Conservation (phyloP, 2,329 filamentous ascomycete genomes). For the Aspergillus novoparasiticus region DNA sequence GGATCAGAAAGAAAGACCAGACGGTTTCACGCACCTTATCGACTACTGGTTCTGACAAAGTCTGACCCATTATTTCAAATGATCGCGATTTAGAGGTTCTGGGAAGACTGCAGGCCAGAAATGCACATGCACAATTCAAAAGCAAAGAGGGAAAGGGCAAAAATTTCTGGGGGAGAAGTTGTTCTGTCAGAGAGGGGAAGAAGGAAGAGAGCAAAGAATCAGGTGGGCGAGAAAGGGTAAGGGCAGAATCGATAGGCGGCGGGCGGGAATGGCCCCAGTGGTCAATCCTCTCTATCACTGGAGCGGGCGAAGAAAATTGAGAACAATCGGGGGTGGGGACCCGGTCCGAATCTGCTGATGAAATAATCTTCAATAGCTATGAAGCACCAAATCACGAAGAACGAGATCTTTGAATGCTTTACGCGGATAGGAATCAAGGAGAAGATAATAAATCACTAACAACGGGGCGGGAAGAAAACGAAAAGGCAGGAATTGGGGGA, state of each 20-base stretch:
- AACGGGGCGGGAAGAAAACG: background rate
- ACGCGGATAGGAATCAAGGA: background rate
- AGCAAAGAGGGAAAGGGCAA: constrained; percentile 5
- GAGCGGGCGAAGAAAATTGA: background rate
- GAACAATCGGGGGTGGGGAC: background rate
- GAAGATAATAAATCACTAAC: background rate
- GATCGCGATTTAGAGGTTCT: constrained; percentile 22
- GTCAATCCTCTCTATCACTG: background rate
- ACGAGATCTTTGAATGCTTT: background rate
- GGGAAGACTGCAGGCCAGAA: constrained; percentile 10
- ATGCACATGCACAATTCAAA: constrained; percentile 11
- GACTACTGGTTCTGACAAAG: constrained; percentile 96
- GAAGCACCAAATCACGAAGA: background rate
- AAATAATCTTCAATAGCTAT: too few species aligned
- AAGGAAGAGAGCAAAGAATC: constrained; percentile 25
- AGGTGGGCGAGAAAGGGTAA: constrained; percentile 21
- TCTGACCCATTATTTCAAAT: constrained; percentile 83
- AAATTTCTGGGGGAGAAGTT: constrained; percentile 7
- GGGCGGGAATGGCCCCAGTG: constrained; percentile 15
- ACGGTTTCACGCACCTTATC: constrained; percentile 76
- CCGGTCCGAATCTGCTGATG: background rate
- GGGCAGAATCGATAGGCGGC: constrained; percentile 27
- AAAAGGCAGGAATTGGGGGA: background rate
- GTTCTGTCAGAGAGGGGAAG: constrained; percentile 15
- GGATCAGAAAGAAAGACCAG: constrained; percentile 25